Conservation (phyloP, 2,329 filamentous ascomycete genomes). For the Trichoderma polysporum region DNA sequence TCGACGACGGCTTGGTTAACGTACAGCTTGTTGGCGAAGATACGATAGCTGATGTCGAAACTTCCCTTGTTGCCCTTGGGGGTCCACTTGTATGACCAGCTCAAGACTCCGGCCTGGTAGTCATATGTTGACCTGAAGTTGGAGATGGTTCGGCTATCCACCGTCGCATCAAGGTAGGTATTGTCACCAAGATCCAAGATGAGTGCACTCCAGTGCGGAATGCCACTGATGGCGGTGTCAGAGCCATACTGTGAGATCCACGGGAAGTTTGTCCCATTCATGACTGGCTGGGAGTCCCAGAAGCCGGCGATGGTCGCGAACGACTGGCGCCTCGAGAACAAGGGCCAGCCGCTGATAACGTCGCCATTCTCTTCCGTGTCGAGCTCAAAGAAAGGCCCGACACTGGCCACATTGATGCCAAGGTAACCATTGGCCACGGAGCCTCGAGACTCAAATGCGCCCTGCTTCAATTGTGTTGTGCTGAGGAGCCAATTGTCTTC, state of each 20-base stretch:
- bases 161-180: constrained; percentile 59
- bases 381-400: constrained; percentile 31
- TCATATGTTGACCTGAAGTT: constrained; percentile 62
- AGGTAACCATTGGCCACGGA: constrained; percentile 34
- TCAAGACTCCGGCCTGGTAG: constrained; percentile 60
- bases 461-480: constrained; percentile 29
- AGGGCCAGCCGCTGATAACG: constrained; percentile 64
- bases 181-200: constrained; percentile 55
- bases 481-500: constrained; percentile 29
- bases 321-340: constrained; percentile 61
- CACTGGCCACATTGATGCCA: constrained; percentile 30
- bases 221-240: constrained; percentile 68
- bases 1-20: constrained; percentile 56
- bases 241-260: constrained; percentile 62
- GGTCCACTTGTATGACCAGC: constrained; percentile 67
- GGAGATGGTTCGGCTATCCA: constrained; percentile 57
- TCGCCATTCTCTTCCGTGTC: constrained; percentile 26
- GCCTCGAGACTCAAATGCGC: constrained; percentile 31
- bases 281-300: constrained; percentile 58
- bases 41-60: constrained; percentile 62
- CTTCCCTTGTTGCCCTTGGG: constrained; percentile 45
- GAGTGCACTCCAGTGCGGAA: constrained; percentile 56
- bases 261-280: constrained; percentile 61
- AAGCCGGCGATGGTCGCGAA: constrained; percentile 70
- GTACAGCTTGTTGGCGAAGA: constrained; percentile 63